phyloP scores from a whole-genome alignment of 768 basidiomycete species.

The Tricholoma sp. region DNA sequence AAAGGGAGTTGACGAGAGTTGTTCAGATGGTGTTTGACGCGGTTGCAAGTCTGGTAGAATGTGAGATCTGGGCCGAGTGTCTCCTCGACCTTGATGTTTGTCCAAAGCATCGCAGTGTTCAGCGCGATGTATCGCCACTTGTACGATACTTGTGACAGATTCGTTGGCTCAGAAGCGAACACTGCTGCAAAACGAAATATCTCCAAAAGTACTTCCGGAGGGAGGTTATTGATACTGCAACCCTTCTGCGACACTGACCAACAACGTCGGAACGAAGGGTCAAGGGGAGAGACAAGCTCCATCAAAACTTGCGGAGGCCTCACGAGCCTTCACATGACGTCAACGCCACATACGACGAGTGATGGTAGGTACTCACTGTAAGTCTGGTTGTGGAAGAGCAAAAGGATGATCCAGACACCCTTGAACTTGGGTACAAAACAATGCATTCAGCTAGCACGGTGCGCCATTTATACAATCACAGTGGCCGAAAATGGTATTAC shows the following conservation, averaged over 20 bases:
- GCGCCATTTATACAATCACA: too few species aligned
- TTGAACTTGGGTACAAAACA: too few species aligned
- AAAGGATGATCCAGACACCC: too few species aligned
- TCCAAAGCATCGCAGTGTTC: not conserved
- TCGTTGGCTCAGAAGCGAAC: not conserved
- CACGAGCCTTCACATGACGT: not conserved
- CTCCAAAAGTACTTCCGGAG: not conserved
- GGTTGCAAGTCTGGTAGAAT: not conserved
- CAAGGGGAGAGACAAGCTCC: not conserved
- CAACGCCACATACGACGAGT: not conserved
- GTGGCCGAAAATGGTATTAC: too few species aligned
- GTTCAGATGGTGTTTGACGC: not conserved
- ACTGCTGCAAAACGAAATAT: not conserved
- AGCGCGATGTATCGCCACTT: not conserved
- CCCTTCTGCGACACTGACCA: not conserved
- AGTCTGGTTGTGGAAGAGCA: not conserved
- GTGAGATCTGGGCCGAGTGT: not conserved
- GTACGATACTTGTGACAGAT: not conserved
- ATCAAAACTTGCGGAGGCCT: not conserved
- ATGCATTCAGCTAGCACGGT: too few species aligned
- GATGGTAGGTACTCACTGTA: not conserved
- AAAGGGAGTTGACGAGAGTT: not conserved
- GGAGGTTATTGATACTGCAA: not conserved
- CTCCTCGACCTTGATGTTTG: not conserved
- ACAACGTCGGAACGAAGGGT: not conserved